phyloP scores from a whole-genome alignment of 2,329 filamentous ascomycete genomes.

The Colletotrichum musicola region DNA sequence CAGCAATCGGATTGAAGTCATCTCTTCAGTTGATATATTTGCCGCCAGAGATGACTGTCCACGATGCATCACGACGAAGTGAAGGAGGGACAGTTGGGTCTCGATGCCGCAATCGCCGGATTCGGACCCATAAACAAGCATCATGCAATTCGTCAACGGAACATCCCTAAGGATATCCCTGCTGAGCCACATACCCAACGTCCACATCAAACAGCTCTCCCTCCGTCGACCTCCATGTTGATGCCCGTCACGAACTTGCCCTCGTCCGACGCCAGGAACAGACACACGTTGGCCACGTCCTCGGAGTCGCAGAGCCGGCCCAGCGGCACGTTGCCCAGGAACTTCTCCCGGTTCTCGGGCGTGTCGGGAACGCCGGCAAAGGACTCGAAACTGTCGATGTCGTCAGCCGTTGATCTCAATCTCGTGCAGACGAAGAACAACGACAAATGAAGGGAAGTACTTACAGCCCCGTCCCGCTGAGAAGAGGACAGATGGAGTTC shows the following conservation, averaged over 20 bases:
- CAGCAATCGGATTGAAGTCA: too few relatives aligned
- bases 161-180: too few relatives aligned
- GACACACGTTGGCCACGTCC: slow-evolving; percentile 78
- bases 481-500: slow-evolving; percentile 77
- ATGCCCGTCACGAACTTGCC: slow-evolving; percentile 78
- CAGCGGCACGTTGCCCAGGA: slow-evolving; percentile 35
- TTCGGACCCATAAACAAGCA: too few relatives aligned
- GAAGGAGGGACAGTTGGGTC: too few relatives aligned
- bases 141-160: too few relatives aligned
- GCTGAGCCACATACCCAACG: too few relatives aligned
- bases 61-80: too few relatives aligned
- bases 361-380: slow-evolving; percentile 75
- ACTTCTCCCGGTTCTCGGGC: slow-evolving; percentile 66
- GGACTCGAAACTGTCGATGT: slow-evolving; percentile 44
- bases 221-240: slow-evolving; percentile 66
- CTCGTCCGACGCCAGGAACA: slow-evolving; percentile 79
- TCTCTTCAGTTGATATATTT: too few relatives aligned
- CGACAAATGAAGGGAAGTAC: too few relatives aligned
- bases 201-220: slow-evolving; percentile 28
- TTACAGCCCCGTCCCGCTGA: slow-evolving; percentile 74
- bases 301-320: slow-evolving; percentile 57
- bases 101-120: too few relatives aligned
- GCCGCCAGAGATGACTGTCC: too few relatives aligned
- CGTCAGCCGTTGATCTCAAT: neutral
- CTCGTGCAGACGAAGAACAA: neutral